Conservation (phyloP, 208 protist genomes). For the Wallacemonas sp. region DNA sequence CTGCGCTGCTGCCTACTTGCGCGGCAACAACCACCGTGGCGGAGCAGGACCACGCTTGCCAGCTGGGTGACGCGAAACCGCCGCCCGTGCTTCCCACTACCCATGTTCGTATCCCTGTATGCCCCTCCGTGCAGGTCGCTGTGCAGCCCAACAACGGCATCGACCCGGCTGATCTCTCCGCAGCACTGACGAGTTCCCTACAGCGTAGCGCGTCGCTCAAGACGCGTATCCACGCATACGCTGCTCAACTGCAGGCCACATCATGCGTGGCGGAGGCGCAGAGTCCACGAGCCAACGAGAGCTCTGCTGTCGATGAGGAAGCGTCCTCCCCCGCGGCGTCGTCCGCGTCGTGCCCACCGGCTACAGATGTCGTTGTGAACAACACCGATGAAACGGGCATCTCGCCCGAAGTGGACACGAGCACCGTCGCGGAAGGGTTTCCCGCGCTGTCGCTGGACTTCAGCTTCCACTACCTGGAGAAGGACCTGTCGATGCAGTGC, state of each 20-base stretch:
- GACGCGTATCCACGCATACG: not conserved
- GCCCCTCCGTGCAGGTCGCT: slow-evolving; percentile 16
- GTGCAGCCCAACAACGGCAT: slow-evolving; percentile 28
- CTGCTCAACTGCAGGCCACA: not conserved
- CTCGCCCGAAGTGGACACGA: not conserved
- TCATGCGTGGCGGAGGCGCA: not conserved
- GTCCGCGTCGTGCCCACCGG: not conserved
- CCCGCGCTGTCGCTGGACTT: not conserved
- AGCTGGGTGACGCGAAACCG: no score
- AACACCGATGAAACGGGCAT: not conserved
- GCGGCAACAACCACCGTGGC: not conserved
- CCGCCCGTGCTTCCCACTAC: not conserved
- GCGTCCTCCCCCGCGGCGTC: not conserved
- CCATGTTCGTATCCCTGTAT: slow-evolving; percentile 15
- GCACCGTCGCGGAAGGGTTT: not conserved
- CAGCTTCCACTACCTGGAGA: not conserved
- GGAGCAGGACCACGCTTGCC: no score
- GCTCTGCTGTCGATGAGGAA: not conserved
- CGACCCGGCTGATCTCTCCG: slow-evolving; percentile 19
- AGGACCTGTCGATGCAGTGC: slow-evolving; percentile 1
- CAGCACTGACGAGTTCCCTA: slow-evolving; percentile 17
- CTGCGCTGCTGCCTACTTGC: not conserved
- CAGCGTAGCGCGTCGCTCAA: not conserved
- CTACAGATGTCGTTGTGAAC: not conserved
- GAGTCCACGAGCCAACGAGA: not conserved